A percentile compares a stretch with the other conserved stretches of the same genome.
These are phyloP conservation scores for Avena atlantica DNA, from an alignment of 176 grass and related monocot genomes.

Conservation along the genomic window DNA sequence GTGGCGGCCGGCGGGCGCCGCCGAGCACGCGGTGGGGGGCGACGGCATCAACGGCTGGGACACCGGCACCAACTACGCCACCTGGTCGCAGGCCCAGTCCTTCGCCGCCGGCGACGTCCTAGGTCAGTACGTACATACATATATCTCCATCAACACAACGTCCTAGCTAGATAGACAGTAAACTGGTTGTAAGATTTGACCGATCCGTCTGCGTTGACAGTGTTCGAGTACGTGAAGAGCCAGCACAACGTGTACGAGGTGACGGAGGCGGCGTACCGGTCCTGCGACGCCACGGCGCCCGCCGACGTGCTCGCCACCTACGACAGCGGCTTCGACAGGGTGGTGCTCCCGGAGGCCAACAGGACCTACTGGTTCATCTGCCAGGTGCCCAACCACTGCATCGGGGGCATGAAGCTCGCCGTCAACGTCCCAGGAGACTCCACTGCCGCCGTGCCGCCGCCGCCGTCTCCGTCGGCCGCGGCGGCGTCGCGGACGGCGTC, in stretches of 20 bases:
- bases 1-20: background rate
- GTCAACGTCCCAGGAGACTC: conserved; percentile 32
- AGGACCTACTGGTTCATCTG: conserved; percentile 66
- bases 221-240: conserved; percentile 54
- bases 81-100: conserved; percentile 24
- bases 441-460: background rate
- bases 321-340: conserved; percentile 49
- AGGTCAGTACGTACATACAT: conserved; percentile 10
- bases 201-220: background rate
- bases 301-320: conserved; percentile 41
- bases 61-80: conserved; percentile 52
- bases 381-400: conserved; percentile 50
- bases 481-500: background rate
- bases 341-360: conserved; percentile 40
- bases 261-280: conserved; percentile 46
- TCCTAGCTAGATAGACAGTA: no score
- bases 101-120: conserved; percentile 54
- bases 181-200: no score
- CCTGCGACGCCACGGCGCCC: conserved; percentile 32
- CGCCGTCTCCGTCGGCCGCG: background rate
- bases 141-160: no score
- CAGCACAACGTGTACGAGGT: conserved; percentile 63
- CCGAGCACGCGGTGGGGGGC: conserved; percentile 34
- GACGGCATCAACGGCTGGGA: conserved; percentile 37
- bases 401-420: conserved; percentile 51